These are phyloP conservation scores for Emmonsia crescens DNA, from an alignment of 2,329 filamentous ascomycete species.

Conservation along the genomic window DNA sequence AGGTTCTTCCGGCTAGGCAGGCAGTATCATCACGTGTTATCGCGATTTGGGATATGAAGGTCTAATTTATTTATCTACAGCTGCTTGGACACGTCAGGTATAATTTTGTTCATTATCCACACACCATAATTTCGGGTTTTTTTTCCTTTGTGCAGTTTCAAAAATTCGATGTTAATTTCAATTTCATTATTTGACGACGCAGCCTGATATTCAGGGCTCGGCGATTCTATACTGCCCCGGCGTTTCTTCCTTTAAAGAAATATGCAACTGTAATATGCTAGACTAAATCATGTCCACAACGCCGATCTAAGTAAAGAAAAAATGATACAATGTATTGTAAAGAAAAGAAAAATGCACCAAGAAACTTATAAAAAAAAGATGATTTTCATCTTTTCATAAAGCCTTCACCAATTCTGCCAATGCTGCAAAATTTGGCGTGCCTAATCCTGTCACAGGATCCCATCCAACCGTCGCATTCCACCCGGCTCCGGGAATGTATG, in stretches of 20 bases:
- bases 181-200: neutral
- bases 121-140: no score
- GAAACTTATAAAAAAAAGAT: neutral
- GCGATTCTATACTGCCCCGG: neutral
- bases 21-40: neutral
- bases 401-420: neutral
- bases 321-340: neutral
- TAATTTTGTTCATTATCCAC: no score
- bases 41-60: neutral
- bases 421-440: conserved; percentile 20
- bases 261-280: neutral
- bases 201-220: neutral
- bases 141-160: neutral
- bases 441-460: conserved; percentile 41
- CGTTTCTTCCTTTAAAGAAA: neutral
- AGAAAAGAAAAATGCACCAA: neutral
- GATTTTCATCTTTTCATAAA: neutral
- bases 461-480: conserved; percentile 43
- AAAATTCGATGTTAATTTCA: neutral
- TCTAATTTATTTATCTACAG: neutral
- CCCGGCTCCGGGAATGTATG: conserved; percentile 34
- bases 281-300: neutral
- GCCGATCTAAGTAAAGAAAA: neutral
- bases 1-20: neutral
- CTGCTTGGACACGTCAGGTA: neutral